Percentiles rank a stretch among this genome's conserved stretches.
These are phyloP conservation scores for Kingdonia uniflora DNA, from an alignment of 164 flowering plant genomes.

Conservation along the genomic window DNA sequence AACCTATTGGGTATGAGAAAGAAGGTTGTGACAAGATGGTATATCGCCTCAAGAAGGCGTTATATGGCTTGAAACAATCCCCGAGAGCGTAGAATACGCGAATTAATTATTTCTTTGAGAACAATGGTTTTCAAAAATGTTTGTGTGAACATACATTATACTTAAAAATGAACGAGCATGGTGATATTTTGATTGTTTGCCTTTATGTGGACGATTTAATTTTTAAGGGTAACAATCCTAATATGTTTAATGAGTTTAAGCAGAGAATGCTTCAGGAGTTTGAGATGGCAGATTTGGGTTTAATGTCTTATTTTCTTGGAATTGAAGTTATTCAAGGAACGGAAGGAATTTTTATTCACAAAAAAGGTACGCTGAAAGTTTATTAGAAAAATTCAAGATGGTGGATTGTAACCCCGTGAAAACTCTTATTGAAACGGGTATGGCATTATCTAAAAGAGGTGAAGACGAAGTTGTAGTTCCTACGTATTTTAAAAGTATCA, in stretches of 20 bases:
- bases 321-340: neutral
- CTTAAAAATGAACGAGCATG: neutral
- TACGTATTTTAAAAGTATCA: neutral
- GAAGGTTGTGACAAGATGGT: neutral
- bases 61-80: neutral
- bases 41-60: neutral
- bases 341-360: constrained; percentile 1
- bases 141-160: neutral
- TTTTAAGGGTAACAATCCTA: neutral
- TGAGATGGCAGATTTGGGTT: constrained; percentile 1
- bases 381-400: too few species aligned
- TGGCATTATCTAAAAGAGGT: neutral
- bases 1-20: neutral
- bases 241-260: neutral
- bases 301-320: constrained; percentile 4
- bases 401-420: too few species aligned
- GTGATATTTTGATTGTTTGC: neutral
- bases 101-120: neutral
- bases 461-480: neutral
- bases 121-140: neutral
- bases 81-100: neutral
- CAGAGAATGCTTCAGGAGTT: neutral
- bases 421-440: too few species aligned
- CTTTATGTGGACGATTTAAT: constrained; percentile 3
- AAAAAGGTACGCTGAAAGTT: too few species aligned